Evolutionary conservation across 306 rosid genomes (phyloP).

Genomic region (Trifolium fragiferum): DNA sequence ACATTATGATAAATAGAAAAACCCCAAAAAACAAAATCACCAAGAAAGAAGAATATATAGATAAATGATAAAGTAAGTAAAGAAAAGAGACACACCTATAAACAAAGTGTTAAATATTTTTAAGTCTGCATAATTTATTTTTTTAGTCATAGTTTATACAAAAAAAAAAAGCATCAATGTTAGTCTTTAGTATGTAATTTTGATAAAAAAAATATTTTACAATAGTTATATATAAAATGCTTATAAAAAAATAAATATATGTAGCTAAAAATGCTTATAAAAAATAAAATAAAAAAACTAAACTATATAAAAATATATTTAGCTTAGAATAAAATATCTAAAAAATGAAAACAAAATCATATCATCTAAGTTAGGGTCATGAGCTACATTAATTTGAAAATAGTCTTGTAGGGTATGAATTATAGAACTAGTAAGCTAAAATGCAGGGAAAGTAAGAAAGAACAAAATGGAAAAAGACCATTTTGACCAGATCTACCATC

Average conservation of each 20-base stretch:
- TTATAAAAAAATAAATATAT: background rate
- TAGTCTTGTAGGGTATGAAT: background rate
- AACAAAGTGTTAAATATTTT: background rate
- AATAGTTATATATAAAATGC: background rate
- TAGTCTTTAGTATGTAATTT: background rate
- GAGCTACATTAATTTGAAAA: background rate
- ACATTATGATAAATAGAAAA: background rate
- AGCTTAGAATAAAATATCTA: background rate
- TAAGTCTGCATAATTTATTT: background rate
- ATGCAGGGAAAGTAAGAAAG: background rate
- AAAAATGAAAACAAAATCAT: background rate
- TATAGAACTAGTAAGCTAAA: background rate
- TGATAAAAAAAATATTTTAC: background rate
- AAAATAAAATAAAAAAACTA: too few species aligned
- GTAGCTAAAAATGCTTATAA: too few species aligned
- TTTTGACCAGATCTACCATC: slow-evolving; percentile 32
- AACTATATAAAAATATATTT: background rate
- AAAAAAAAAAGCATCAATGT: background rate
- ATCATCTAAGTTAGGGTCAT: background rate
- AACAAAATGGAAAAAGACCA: slow-evolving; percentile 3
- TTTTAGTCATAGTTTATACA: background rate
- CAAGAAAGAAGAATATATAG: background rate
- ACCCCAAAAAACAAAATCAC: too few species aligned
- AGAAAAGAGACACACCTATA: background rate
- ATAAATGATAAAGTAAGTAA: background rate